These are phyloP conservation scores for Colletotrichum sp. DNA, from an alignment of 2,329 filamentous ascomycete species.

Conservation along the genomic window DNA sequence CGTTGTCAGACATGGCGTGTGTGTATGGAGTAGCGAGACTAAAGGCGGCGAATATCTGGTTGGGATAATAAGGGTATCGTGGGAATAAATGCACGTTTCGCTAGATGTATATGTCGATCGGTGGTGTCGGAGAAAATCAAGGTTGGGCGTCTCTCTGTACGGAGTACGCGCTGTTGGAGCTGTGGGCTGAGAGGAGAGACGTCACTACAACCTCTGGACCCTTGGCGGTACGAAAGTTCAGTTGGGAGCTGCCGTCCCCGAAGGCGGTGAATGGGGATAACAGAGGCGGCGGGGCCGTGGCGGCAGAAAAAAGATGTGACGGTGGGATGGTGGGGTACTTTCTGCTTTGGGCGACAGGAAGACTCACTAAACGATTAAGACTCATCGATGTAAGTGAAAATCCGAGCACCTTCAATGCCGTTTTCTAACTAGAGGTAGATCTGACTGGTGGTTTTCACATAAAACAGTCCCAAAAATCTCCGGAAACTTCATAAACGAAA, in stretches of 20 bases:
- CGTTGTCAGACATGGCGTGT: slow-evolving; percentile 90
- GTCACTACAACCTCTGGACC: slow-evolving; percentile 10
- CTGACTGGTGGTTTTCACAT: not conserved
- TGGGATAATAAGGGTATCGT: not conserved
- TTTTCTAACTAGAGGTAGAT: not conserved
- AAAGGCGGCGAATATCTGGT: not conserved
- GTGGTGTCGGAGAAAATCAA: not conserved
- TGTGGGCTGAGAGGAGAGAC: not conserved
- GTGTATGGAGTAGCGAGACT: not conserved
- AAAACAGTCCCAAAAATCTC: not conserved
- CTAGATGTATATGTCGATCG: not conserved
- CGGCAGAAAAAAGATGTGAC: slow-evolving; percentile 17
- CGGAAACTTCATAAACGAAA: not conserved
- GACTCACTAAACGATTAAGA: slow-evolving; percentile 13
- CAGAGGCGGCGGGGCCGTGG: not conserved
- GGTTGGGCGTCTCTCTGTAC: not conserved
- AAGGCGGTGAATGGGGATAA: slow-evolving; percentile 3
- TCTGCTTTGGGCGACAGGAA: slow-evolving; percentile 11
- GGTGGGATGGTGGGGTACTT: slow-evolving; percentile 16
- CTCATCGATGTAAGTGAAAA: slow-evolving; percentile 19
- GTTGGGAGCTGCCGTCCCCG: not conserved
- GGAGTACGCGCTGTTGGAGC: not conserved
- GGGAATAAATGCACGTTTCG: not conserved
- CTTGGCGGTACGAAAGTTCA: slow-evolving; percentile 12
- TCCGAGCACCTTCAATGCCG: not conserved